Evolutionary conservation across 129 eudicot species (phyloP).

Genomic region (Pulicaria dysenterica): DNA sequence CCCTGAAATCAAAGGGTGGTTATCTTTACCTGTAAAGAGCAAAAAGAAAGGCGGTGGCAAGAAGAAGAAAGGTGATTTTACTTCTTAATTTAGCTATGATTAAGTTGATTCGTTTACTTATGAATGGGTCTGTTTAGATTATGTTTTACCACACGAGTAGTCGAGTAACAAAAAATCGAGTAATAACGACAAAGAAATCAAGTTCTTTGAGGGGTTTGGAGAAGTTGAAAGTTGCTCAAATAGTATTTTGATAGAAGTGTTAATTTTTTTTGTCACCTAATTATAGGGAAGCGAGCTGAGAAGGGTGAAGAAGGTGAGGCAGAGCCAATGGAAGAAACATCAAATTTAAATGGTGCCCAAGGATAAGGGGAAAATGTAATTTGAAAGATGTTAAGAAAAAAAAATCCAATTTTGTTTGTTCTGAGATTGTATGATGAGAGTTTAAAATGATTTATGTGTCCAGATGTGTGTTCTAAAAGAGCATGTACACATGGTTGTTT

Average conservation of each 20-base stretch:
- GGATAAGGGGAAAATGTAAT: conserved; percentile 34
- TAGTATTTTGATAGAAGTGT: no score
- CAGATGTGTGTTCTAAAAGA: background rate
- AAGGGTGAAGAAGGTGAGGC: conserved; percentile 32
- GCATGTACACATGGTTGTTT: conserved; percentile 15
- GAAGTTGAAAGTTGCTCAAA: no score
- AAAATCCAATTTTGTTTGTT: conserved; percentile 44
- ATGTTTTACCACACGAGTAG: no score
- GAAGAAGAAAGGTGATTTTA: conserved; percentile 82
- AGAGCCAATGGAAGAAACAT: conserved; percentile 25
- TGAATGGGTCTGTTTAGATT: background rate
- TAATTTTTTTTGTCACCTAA: no score
- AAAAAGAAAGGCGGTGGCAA: conserved; percentile 96
- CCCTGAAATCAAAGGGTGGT: conserved; percentile 85
- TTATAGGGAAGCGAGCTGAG: conserved; percentile 27
- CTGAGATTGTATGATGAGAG: conserved; percentile 11
- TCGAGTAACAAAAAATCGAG: no score
- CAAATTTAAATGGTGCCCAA: conserved; percentile 20
- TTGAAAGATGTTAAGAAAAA: conserved; percentile 7
- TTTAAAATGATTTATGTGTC: conserved; percentile 12
- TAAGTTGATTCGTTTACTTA: background rate
- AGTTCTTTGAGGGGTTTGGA: no score
- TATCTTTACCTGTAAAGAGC: conserved; percentile 59
- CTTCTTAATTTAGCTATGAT: background rate
- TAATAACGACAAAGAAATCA: no score